Evolutionary conservation across 2,329 filamentous ascomycete species (phyloP), one percentile per base, ranked within the genome.

Genomic region (Botrytis fabae): DNA sequence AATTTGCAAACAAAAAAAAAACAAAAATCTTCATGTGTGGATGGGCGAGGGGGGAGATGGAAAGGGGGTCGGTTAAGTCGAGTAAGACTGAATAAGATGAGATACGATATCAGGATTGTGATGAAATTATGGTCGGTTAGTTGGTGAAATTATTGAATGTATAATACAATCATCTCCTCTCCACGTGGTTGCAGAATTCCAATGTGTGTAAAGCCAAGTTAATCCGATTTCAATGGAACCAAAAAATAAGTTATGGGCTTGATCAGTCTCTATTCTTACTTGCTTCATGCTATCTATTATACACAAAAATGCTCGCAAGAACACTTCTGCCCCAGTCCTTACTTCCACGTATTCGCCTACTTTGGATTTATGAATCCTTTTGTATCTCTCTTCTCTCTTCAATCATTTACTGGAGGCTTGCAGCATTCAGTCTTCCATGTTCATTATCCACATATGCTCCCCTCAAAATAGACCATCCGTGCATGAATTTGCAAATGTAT

Each of bases 391-490:
- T n/a, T 22, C n/a, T n/a, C 66, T 46, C 40, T 18, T 44, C 12
- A 9, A 46, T 42, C 51, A 54, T 44, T 22, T 61, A n/a, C n/a
- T 8, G 12, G 44, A 32, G 66, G 51, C 44, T 54, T 48, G 44
- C 25, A 1, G 32, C 25, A 57, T 64, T 51, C 60, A 48, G 59
- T 51, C 60, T 42, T 71, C 60, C 46, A 44, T 64, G 20, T 54
- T 42, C 60, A 65, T 71, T 71, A 71, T 71, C 35, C 59, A 57
- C 69, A 20, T 57, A 71, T 64, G 46, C 48, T 51, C 35, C 25
- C 48, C 25, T 54, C 25, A 65, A 71, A 64, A 44, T 40, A 42
- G 44, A 51, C 69, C 60, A 71, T 65, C 35, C 60, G 44, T 71
- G 38, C 60, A 35, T 64, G 44, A 40, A 48, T 65, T 42, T 42